Conservation (phyloP, 176 grass and related monocot species). For the Oryza longistaminata region DNA sequence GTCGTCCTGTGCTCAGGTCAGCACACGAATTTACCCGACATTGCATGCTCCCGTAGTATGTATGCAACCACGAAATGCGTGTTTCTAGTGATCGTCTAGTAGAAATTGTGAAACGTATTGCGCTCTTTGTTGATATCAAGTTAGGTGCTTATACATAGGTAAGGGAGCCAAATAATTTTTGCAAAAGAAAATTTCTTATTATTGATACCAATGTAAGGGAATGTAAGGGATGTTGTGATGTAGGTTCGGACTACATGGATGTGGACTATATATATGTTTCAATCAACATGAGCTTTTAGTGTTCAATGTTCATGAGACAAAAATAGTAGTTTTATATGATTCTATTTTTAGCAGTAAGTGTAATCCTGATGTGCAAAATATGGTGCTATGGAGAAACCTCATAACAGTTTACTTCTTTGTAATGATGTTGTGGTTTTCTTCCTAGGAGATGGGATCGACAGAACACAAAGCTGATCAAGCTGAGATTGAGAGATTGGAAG, state of each 20-base stretch:
- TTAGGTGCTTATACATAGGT: not conserved
- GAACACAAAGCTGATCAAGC: constrained; percentile 49
- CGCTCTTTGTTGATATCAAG: not conserved
- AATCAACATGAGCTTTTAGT: not conserved
- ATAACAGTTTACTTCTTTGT: not conserved
- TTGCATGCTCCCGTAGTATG: not conserved
- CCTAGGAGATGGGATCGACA: constrained; percentile 55
- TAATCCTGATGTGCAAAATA: not conserved
- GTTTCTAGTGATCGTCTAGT: not conserved
- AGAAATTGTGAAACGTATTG: not conserved
- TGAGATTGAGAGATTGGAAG: constrained; percentile 88
- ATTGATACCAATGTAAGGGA: too few species aligned
- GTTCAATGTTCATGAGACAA: not conserved
- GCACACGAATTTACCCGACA: not conserved
- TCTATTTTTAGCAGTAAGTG: not conserved
- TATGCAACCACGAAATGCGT: not conserved
- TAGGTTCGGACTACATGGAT: not conserved
- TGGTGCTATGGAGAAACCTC: not conserved
- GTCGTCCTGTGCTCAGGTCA: constrained; percentile 61
- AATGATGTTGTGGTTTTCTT: not conserved
- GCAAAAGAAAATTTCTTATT: not conserved
- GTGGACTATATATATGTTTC: not conserved
- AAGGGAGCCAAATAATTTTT: not conserved
- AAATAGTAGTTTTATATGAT: not conserved
- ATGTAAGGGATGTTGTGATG: too few species aligned